phyloP scores from a whole-genome alignment of 305 asterid species.

The Rubia tinctorum region DNA sequence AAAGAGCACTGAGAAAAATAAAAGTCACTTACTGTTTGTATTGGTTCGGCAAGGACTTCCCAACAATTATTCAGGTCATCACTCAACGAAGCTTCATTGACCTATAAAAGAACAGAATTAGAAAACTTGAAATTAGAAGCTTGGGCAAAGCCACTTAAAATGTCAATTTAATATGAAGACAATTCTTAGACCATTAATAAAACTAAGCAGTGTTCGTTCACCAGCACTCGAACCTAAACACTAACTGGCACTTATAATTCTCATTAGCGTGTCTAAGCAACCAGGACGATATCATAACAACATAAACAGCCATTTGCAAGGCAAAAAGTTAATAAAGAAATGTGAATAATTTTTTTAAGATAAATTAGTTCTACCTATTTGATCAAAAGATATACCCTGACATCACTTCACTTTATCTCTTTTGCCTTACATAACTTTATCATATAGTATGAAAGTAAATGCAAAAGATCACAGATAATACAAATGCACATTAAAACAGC shows the following conservation, averaged over 20 bases:
- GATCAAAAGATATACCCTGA: too few relatives aligned
- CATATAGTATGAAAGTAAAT: too few relatives aligned
- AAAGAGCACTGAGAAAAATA: neutral
- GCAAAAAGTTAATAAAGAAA: neutral
- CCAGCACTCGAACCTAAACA: neutral
- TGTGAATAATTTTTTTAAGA: neutral
- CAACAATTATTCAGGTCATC: slow-evolving; percentile 69
- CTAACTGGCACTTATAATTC: too few relatives aligned
- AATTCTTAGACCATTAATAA: neutral
- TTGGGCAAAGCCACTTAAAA: neutral
- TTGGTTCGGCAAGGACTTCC: slow-evolving; percentile 98
- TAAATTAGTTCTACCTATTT: neutral
- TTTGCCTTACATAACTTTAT: too few relatives aligned
- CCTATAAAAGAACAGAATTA: slow-evolving; percentile 32
- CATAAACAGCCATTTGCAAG: neutral
- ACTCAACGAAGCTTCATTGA: slow-evolving; percentile 58
- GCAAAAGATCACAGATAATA: too few relatives aligned
- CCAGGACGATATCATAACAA: neutral
- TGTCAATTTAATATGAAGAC: neutral
- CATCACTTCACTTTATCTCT: too few relatives aligned
- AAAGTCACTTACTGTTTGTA: slow-evolving; percentile 71
- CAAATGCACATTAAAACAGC: too few relatives aligned
- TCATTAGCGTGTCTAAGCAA: too few relatives aligned
- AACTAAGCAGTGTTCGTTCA: neutral
- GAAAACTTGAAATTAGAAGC: slow-evolving; percentile 6